A percentile compares a stretch with the other conserved stretches of the same genome.
These are phyloP conservation scores for Baorangia bicolor DNA, from an alignment of 768 basidiomycete genomes.

Conservation along the genomic window DNA sequence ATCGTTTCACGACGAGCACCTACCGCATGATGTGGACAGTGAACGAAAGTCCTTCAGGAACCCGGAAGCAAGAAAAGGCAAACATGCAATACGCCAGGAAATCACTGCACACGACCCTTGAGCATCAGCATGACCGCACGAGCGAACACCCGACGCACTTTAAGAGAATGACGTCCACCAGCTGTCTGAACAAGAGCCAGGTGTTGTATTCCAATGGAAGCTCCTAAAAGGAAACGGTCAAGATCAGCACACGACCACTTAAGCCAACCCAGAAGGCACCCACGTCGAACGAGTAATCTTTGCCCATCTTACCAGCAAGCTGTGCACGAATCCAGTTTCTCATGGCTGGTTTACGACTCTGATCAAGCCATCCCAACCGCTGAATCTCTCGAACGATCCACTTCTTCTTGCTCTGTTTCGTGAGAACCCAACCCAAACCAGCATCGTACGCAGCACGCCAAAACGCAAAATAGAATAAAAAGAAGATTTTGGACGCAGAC, in stretches of 20 bases:
- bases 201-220: slow-evolving; percentile 93
- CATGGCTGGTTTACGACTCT: slow-evolving; percentile 55
- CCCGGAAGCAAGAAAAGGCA: slow-evolving; percentile 88
- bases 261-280: slow-evolving; percentile 26
- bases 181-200: slow-evolving; percentile 93
- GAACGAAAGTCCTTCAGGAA: slow-evolving; percentile 74
- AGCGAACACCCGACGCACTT: slow-evolving; percentile 59
- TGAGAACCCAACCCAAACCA: slow-evolving; percentile 91
- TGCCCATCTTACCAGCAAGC: slow-evolving; percentile 89
- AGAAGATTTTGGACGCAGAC: slow-evolving; percentile 57
- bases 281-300: slow-evolving; percentile 91
- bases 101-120: slow-evolving; percentile 53
- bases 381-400: slow-evolving; percentile 89
- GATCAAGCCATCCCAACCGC: slow-evolving; percentile 86
- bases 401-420: slow-evolving; percentile 91
- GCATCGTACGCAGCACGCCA: slow-evolving; percentile 92
- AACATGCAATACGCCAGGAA: slow-evolving; percentile 95
- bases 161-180: slow-evolving; percentile 94
- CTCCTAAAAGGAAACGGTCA: slow-evolving; percentile 46
- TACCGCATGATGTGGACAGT: slow-evolving; percentile 77
- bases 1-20: slow-evolving; percentile 8
- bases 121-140: neutral
- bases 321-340: slow-evolving; percentile 85
- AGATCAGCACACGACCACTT: slow-evolving; percentile 7
- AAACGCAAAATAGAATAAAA: slow-evolving; percentile 88